Evolutionary conservation across 2,329 filamentous ascomycete species (phyloP).

Genomic region (Gyromitra esculenta): DNA sequence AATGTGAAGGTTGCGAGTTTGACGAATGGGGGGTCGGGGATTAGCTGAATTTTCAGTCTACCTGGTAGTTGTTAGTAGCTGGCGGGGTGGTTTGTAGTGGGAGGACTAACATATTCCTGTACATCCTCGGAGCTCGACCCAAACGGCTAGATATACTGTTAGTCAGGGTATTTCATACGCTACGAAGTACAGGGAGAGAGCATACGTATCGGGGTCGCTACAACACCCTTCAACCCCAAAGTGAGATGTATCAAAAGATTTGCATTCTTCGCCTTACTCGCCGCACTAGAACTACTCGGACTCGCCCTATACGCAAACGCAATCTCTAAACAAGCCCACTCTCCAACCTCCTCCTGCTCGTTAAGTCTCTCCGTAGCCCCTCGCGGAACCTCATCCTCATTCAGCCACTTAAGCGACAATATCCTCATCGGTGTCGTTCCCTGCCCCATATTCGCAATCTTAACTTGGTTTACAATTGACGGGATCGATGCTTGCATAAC

Average conservation of each 20-base stretch:
- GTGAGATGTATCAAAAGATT: slow-evolving; percentile 79
- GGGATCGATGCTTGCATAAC: slow-evolving; percentile 97
- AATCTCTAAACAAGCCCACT: slow-evolving; percentile 54
- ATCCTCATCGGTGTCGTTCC: slow-evolving; percentile 90
- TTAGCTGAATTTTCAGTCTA: slow-evolving; percentile 74
- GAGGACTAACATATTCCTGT: slow-evolving; percentile 68
- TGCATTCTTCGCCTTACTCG: slow-evolving; percentile 72
- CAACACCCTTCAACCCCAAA: slow-evolving; percentile 64
- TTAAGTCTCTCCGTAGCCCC: slow-evolving; percentile 32
- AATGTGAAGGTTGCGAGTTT: slow-evolving; percentile 78
- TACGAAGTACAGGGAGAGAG: slow-evolving; percentile 33
- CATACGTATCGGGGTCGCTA: slow-evolving; percentile 64
- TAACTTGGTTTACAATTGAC: slow-evolving; percentile 89
- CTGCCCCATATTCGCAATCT: slow-evolving; percentile 93
- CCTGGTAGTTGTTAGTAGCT: slow-evolving; percentile 19
- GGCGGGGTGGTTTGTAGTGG: neutral
- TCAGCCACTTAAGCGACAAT: slow-evolving; percentile 62
- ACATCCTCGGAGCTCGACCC: slow-evolving; percentile 78
- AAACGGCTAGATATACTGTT: slow-evolving; percentile 68
- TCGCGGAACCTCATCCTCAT: slow-evolving; percentile 30
- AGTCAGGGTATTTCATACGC: neutral
- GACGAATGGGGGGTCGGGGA: slow-evolving; percentile 80
- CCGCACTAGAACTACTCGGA: slow-evolving; percentile 51
- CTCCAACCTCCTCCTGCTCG: slow-evolving; percentile 53
- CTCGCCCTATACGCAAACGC: slow-evolving; percentile 54